A percentile compares a stretch with the other conserved stretches of the same genome.
These are phyloP conservation scores for Tolypocladium guangdongense DNA, from an alignment of 2,329 filamentous ascomycete species.

Conservation along the genomic window DNA sequence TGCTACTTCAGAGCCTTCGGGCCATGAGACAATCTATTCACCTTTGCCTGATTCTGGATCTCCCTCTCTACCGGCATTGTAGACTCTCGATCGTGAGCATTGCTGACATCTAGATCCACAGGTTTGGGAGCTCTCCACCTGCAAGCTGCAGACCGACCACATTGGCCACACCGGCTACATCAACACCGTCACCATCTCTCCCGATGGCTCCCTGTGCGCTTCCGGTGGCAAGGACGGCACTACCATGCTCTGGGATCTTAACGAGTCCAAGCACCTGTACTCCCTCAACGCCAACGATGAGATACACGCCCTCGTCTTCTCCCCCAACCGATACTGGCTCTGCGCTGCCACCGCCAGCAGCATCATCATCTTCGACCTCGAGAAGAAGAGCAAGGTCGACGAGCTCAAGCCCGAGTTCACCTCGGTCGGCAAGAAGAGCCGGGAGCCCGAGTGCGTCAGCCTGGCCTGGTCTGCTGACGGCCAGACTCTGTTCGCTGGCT, in stretches of 20 bases:
- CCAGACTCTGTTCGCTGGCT: conserved; percentile 98
- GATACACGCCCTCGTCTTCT: conserved; percentile 99
- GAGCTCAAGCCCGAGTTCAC: conserved; percentile 99
- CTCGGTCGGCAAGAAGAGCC: conserved; percentile 97
- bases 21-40: conserved; percentile 97
- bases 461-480: conserved; percentile 97
- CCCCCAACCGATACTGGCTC: conserved; percentile 99
- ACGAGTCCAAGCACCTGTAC: conserved; percentile 99
- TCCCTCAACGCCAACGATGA: conserved; percentile 98
- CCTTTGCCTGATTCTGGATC: conserved; percentile 64
- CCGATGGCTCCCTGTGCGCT: conserved; percentile 96
- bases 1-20: conserved; percentile 99
- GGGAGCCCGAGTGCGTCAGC: conserved; percentile 95
- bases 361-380: conserved; percentile 99
- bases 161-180: conserved; percentile 99
- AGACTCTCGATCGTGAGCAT: neutral
- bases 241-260: conserved; percentile 99
- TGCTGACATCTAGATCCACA: conserved; percentile 25
- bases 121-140: conserved; percentile 99
- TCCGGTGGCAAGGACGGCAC: conserved; percentile 99
- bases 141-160: conserved; percentile 99
- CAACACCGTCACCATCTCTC: conserved; percentile 99
- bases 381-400: conserved; percentile 99
- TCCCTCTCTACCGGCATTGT: conserved; percentile 1
- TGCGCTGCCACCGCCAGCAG: conserved; percentile 93